Percentiles rank a stretch among this genome's conserved stretches.
Evolutionary conservation across 139 green algal genomes (phyloP).

Genomic region (Haematococcus sp.): DNA sequence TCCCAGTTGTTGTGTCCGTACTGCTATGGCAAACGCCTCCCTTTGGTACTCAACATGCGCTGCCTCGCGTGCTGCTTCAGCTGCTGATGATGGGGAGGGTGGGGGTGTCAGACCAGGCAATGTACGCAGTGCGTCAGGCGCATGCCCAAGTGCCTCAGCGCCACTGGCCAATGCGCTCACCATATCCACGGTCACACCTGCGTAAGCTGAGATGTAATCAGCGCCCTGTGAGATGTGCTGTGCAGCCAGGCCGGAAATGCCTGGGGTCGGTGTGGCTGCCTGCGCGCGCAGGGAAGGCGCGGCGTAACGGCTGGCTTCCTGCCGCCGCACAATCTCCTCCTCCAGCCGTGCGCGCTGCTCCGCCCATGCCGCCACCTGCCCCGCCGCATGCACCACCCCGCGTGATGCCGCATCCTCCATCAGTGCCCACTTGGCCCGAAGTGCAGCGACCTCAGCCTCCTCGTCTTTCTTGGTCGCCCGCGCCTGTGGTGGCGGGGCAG

Average conservation of each 20-base stretch:
- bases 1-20: slow-evolving; percentile 1
- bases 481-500: not conserved
- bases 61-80: not conserved
- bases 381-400: not conserved
- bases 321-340: slow-evolving; percentile 43
- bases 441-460: slow-evolving; percentile 21
- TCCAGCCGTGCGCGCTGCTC: slow-evolving; percentile 30
- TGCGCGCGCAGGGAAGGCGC: slow-evolving; percentile 1
- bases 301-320: slow-evolving; percentile 32
- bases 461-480: not conserved
- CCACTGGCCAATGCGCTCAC: not conserved
- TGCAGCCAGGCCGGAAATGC: not conserved
- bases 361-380: slow-evolving; percentile 27
- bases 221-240: not conserved
- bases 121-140: not conserved
- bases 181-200: not conserved
- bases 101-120: slow-evolving; percentile 4
- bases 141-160: not conserved
- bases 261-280: not conserved
- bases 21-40: not conserved
- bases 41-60: not conserved
- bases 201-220: slow-evolving; percentile 3
- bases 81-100: not conserved
- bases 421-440: slow-evolving; percentile 18
- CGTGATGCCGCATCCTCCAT: slow-evolving; percentile 6